These are phyloP conservation scores for Fusarium concolor DNA, from an alignment of 2,329 filamentous ascomycete species.

Conservation along the genomic window DNA sequence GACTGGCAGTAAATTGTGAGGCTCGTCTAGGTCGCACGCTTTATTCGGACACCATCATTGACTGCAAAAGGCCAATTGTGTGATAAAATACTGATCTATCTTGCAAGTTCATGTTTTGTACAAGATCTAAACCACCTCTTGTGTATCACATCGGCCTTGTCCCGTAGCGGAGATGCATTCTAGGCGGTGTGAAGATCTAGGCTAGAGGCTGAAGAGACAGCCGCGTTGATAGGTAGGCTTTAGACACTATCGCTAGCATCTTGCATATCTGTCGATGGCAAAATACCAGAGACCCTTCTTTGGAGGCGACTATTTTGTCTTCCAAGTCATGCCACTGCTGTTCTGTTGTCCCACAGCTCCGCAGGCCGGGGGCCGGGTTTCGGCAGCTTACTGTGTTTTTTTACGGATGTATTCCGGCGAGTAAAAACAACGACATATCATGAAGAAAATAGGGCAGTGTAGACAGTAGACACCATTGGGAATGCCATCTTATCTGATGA, in stretches of 20 bases:
- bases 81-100: background rate
- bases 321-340: conserved; percentile 30
- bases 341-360: conserved; percentile 7
- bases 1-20: conserved; percentile 1
- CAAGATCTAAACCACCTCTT: background rate
- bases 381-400: background rate
- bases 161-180: conserved; percentile 37
- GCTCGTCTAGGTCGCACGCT: conserved; percentile 13
- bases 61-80: background rate
- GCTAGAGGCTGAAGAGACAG: conserved; percentile 2
- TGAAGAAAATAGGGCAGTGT: background rate
- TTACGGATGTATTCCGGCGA: conserved; percentile 6
- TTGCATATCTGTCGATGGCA: conserved; percentile 22
- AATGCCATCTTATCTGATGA: conserved; percentile 26
- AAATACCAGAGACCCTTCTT: background rate
- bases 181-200: conserved; percentile 36
- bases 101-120: background rate
- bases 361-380: conserved; percentile 25
- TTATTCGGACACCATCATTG: conserved; percentile 12
- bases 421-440: background rate
- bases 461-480: background rate
- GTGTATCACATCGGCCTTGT: conserved; percentile 25
- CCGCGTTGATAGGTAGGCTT: conserved; percentile 11
- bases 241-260: conserved; percentile 8
- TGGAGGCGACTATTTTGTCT: conserved; percentile 10